These are phyloP conservation scores for Albifimbria verrucaria DNA, from an alignment of 2,329 filamentous ascomycete genomes.

Conservation along the genomic window DNA sequence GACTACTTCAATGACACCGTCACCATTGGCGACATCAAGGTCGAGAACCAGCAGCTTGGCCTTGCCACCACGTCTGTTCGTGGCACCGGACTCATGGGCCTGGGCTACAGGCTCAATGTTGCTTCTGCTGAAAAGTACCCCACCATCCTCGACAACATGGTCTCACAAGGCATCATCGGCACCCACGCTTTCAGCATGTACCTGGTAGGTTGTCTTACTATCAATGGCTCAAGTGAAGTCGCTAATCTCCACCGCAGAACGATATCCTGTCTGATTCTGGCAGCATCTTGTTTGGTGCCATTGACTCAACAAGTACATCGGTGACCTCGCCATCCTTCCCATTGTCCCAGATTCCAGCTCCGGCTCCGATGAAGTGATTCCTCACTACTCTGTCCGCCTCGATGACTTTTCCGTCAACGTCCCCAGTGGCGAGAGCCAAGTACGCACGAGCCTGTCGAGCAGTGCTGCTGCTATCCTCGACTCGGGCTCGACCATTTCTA, in stretches of 20 bases:
- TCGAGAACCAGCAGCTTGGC: constrained; percentile 54
- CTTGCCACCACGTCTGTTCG: constrained; percentile 46
- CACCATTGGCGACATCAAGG: constrained; percentile 37
- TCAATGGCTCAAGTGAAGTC: too few relatives aligned
- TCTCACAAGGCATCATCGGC: constrained; percentile 58
- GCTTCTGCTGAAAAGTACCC: constrained; percentile 41
- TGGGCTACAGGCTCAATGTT: constrained; percentile 53
- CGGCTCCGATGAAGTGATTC: constrained; percentile 33
- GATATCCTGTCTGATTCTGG: constrained; percentile 64
- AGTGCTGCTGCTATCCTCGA: constrained; percentile 64
- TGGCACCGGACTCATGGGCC: constrained; percentile 54
- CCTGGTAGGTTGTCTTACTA: constrained; percentile 45
- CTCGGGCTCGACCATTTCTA: constrained; percentile 68
- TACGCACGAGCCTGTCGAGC: constrained; percentile 28
- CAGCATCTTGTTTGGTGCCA: constrained; percentile 73
- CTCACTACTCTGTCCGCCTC: constrained; percentile 31
- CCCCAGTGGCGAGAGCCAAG: constrained; percentile 19
- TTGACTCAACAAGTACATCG: constrained; percentile 71
- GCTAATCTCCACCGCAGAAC: constrained; percentile 33
- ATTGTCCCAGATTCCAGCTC: constrained; percentile 42
- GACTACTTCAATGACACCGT: constrained; percentile 58
- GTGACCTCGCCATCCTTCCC: constrained; percentile 37
- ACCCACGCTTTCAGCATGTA: constrained; percentile 68
- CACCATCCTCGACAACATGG: constrained; percentile 64
- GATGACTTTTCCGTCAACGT: constrained; percentile 36